Conservation (phyloP, 129 eudicot genomes). For the Flaveria linearis region DNA sequence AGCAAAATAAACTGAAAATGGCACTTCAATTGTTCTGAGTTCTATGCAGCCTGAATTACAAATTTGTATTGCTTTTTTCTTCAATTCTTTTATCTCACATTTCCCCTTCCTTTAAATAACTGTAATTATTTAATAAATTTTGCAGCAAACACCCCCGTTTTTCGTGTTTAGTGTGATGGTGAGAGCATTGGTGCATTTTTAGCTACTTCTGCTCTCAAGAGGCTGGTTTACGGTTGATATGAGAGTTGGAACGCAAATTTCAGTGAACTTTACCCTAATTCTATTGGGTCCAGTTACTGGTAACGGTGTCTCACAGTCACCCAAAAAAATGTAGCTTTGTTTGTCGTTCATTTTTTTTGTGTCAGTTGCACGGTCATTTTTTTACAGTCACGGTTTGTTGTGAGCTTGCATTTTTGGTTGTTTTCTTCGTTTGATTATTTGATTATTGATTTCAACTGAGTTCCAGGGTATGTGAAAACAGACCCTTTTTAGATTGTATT, state of each 20-base stretch:
- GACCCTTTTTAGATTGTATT: slow-evolving; percentile 44
- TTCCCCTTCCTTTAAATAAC: neutral
- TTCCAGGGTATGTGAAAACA: slow-evolving; percentile 41
- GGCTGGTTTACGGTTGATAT: slow-evolving; percentile 42
- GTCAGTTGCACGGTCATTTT: slow-evolving; percentile 37
- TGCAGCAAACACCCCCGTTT: slow-evolving; percentile 37
- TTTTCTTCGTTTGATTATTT: slow-evolving; percentile 26
- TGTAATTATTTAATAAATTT: slow-evolving; percentile 1
- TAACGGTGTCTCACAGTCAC: neutral
- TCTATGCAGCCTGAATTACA: slow-evolving; percentile 34
- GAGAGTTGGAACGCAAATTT: slow-evolving; percentile 39
- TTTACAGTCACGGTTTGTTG: slow-evolving; percentile 46
- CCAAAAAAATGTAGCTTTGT: slow-evolving; percentile 24
- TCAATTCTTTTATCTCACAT: neutral
- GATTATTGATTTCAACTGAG: slow-evolving; percentile 37
- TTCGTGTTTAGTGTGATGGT: slow-evolving; percentile 39
- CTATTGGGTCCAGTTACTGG: neutral
- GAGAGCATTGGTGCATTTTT: slow-evolving; percentile 79
- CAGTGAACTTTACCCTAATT: slow-evolving; percentile 27
- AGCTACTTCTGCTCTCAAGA: slow-evolving; percentile 87
- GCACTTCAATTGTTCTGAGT: slow-evolving; percentile 69
- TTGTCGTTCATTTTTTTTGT: slow-evolving; percentile 13
- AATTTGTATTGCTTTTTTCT: slow-evolving; percentile 38
- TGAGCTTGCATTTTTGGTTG: slow-evolving; percentile 65
- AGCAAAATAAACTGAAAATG: slow-evolving; percentile 91